Base-by-base conservation (phyloP, 192 early-diverging fungal species). In the Rhizoclosmatium globosum region DNA sequence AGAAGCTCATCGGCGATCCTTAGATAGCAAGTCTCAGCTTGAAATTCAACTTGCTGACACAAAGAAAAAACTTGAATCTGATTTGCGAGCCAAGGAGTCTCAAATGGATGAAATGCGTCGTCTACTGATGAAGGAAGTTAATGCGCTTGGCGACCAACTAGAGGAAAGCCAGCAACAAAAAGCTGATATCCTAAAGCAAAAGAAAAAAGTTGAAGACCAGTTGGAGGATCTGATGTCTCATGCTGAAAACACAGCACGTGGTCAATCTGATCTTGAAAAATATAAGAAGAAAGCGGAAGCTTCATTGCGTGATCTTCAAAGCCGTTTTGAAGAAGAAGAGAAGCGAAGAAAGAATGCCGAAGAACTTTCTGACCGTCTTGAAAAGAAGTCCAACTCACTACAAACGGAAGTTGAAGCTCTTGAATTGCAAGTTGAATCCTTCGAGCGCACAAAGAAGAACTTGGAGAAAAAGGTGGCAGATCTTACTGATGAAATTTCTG, bases 61-160 rank as follows among this genome's bases (percentile, higher is more conserved):
- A 48, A 91, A 93, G 60, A 88, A 87, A 60, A 89, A 88, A 56
- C 69, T 87, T 47, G 93, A 92, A 68, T 74, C 82, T 43, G 91
- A 95, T 57, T 57, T 85, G 11, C 67, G 71, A 1, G 87, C 84
- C 45, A 93, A 92, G 77, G 95, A 95, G 21, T 67, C 84, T 15
- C 87, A 84, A 47, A 83, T 93, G 84, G 87, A 91, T 23, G 94
- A 96, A 75, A 92, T 94, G 19, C 81, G 87, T n/a, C 91, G 92
- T 50, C 88, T 91, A 78, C 83, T 92, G 65, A 85, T 86, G 81
- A 85, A 89, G 46, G 90, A 92, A 74, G 86, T 94, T 39, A 90
- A 89, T 47, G 76, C 89, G 0, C 79, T 91, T 15, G 85, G 85
- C 6, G 87, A 90, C 59, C 85, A 90, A 73, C 82, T 90, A 9